Conservation (phyloP, 192 early-diverging fungal species). For the Coemansia sp. region DNA sequence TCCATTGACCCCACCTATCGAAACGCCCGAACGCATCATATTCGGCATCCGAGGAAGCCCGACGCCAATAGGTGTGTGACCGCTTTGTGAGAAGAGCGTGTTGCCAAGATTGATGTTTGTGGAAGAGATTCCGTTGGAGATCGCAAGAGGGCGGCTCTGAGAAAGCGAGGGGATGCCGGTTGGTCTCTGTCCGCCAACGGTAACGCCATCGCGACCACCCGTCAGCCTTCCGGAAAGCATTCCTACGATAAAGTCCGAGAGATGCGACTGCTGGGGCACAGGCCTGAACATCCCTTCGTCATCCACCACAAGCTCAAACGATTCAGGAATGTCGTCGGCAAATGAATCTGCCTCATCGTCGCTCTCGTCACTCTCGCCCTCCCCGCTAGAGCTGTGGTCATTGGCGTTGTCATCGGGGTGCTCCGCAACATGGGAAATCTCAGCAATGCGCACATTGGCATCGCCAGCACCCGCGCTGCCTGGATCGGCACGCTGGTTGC, state of each 20-base stretch:
- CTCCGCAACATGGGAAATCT: conserved; percentile 9
- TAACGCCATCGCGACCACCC: conserved; percentile 6
- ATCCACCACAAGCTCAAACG: conserved; percentile 43
- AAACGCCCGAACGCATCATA: conserved; percentile 22
- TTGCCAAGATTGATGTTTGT: conserved; percentile 3
- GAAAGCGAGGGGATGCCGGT: conserved; percentile 4
- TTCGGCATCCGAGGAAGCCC: conserved; percentile 27
- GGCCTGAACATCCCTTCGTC: conserved; percentile 9
- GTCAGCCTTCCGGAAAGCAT: conserved; percentile 23
- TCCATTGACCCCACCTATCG: conserved; percentile 19
- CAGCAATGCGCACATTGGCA: neutral
- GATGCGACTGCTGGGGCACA: conserved; percentile 2
- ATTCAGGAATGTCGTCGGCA: conserved; percentile 23
- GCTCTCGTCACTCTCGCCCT: conserved; percentile 23
- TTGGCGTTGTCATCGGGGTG: conserved; percentile 11
- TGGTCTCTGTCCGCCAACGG: conserved; percentile 6
- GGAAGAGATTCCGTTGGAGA: conserved; percentile 26
- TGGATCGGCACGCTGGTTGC: neutral
- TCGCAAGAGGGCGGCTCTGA: conserved; percentile 26
- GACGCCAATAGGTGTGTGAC: conserved; percentile 11
- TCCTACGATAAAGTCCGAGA: conserved; percentile 34
- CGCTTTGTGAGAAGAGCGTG: neutral
- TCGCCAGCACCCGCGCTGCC: conserved; percentile 1
- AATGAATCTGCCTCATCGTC: conserved; percentile 43
- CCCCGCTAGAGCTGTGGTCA: conserved; percentile 14